Base-by-base conservation (phyloP, 2,329 filamentous ascomycete genomes). In the Colletotrichum sp. region DNA sequence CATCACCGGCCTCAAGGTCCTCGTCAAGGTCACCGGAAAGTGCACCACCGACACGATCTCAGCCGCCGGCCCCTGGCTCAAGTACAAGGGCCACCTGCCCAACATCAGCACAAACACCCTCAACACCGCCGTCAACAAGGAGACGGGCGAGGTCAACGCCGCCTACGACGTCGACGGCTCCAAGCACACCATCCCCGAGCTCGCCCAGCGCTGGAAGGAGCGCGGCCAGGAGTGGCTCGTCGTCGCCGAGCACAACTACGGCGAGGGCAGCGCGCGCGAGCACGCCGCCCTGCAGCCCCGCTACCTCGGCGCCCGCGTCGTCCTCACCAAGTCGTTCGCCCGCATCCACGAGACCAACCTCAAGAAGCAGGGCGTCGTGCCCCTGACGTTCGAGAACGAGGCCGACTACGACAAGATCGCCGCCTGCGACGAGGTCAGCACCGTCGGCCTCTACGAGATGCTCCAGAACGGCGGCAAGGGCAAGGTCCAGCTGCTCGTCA, bases 41-140 rank as follows among this genome's bases (percentile, higher is more conserved):
- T 99, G 97, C 90, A 99, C 97, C 73, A 99, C 97, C 59, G 97
- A 99, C 87, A 99, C 97, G 80, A 99, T 99, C 86, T 99, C 96
- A 49, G 96, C 96, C 39, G 96, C 96, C 1, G 96, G 96, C 8
- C 96, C 96, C 18, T 99, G 96, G 96, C 92, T 99, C 80, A 99
- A 99, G 87, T 99, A 99, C 92, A 99, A 99, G 90, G 97, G 97
- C 78, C 97, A 99, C 86, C 92, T 99, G 78, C 95, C 97, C 85
- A 99, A 99, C 89, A 99, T 99, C 85, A 95, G 94, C 80, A 95
- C 95, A 83, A 99, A 99, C 91, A 99, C 97, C 4, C 92, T 99
- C 79, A 98, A 98, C 87, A 97, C 96, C 70, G 97, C 97, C 76
- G 90, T 96, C 83, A 98, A 98, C 85, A 96, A 95, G 59, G 95